A percentile compares a stretch with the other conserved stretches of the same genome.
Conservation (phyloP, 495 filamentous ascomycete species). For the Penicillium soppii region DNA sequence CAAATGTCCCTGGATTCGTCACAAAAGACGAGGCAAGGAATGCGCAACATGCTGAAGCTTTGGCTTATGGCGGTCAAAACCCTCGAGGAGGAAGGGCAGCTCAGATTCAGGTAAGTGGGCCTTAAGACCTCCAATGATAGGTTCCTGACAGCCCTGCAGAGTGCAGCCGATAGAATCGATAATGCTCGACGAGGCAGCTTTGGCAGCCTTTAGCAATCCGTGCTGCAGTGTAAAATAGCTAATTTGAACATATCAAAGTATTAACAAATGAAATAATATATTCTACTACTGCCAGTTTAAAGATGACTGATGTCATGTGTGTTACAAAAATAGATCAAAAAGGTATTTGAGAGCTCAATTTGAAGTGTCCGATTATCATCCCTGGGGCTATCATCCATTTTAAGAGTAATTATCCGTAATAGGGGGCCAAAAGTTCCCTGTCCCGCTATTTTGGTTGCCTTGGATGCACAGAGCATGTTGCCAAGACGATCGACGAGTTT, state of each 20-base stretch:
- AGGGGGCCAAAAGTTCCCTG: not conserved
- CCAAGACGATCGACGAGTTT: not conserved
- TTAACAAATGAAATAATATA: too few relatives aligned
- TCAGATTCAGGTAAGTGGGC: constrained; percentile 33
- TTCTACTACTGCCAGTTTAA: too few relatives aligned
- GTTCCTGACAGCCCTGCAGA: constrained; percentile 20
- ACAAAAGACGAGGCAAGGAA: constrained; percentile 37
- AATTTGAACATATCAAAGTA: not conserved
- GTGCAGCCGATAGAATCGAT: constrained; percentile 35
- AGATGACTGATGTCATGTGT: not conserved
- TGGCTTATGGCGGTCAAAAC: constrained; percentile 31
- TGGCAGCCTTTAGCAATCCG: not conserved
- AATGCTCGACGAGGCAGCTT: constrained; percentile 16
- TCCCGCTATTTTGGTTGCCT: not conserved
- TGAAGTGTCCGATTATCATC: not conserved
- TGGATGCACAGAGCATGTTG: not conserved
- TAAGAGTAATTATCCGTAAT: too few relatives aligned
- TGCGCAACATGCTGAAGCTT: constrained; percentile 32
- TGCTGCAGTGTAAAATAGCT: not conserved
- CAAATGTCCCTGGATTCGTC: constrained; percentile 25
- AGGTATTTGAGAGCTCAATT: not conserved
- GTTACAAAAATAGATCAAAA: not conserved
- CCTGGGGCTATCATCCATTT: not conserved
- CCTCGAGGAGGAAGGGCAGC: constrained; percentile 28
- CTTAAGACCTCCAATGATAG: not conserved